Percentiles rank a stretch among this genome's conserved stretches.
Evolutionary conservation across 2,329 filamentous ascomycete genomes (phyloP).

Genomic region (Fusarium cicatricum): DNA sequence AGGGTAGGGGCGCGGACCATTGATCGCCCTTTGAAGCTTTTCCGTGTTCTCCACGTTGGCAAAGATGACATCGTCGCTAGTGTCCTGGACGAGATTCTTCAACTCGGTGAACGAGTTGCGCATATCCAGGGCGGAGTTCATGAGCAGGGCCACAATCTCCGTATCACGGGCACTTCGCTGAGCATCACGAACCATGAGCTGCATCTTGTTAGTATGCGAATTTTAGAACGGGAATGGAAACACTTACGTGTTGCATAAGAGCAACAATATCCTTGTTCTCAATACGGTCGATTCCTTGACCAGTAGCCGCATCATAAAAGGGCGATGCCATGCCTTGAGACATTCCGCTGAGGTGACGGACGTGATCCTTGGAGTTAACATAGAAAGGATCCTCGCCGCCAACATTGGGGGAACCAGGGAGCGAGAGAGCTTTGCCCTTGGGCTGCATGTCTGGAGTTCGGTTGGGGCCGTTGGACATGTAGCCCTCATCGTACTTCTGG

Average conservation of each 20-base stretch:
- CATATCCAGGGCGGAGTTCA: constrained; percentile 95
- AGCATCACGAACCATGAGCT: constrained; percentile 94
- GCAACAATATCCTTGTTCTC: constrained; percentile 97
- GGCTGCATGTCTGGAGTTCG: constrained; percentile 61
- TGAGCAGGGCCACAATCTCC: constrained; percentile 92
- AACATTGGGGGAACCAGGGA: constrained; percentile 61
- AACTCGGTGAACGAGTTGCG: constrained; percentile 95
- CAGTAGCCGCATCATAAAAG: constrained; percentile 88
- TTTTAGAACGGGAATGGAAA: neutral
- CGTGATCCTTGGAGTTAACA: constrained; percentile 53
- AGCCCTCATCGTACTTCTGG: constrained; percentile 82
- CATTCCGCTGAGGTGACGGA: constrained; percentile 82
- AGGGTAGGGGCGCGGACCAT: constrained; percentile 86
- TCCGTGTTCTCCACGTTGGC: constrained; percentile 89
- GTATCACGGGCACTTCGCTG: constrained; percentile 96
- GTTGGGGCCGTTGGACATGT: constrained; percentile 78
- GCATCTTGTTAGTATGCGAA: constrained; percentile 37
- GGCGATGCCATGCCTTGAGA: constrained; percentile 92
- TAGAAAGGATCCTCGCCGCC: constrained; percentile 72
- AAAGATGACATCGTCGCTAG: constrained; percentile 84
- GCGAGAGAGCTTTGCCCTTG: constrained; percentile 65
- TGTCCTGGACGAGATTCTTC: constrained; percentile 89
- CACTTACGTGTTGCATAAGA: constrained; percentile 89
- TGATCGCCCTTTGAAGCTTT: constrained; percentile 81
- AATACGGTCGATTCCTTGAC: constrained; percentile 87